These are phyloP conservation scores for Mucor piriformis DNA, from an alignment of 371 early-diverging fungal species.

Conservation along the genomic window DNA sequence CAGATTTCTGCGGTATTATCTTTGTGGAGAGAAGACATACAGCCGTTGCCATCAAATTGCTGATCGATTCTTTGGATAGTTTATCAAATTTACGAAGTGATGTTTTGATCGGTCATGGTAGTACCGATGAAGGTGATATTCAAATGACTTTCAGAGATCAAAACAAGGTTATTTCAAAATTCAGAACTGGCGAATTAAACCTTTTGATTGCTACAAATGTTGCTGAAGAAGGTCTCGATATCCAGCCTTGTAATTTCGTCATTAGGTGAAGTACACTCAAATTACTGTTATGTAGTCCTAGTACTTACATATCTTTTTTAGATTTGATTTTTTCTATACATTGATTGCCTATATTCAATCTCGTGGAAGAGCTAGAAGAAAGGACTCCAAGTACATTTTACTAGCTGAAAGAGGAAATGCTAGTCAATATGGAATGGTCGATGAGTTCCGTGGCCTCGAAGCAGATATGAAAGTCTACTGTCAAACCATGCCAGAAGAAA, in stretches of 20 bases:
- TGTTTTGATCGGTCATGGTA: constrained; percentile 75
- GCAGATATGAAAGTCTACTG: constrained; percentile 57
- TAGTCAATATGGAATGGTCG: constrained; percentile 37
- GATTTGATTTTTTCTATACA: constrained; percentile 80
- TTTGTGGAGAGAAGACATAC: constrained; percentile 80
- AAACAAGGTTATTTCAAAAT: constrained; percentile 65
- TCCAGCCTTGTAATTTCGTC: constrained; percentile 92
- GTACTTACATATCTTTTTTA: constrained; percentile 3
- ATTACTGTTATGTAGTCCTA: neutral
- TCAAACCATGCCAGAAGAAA: constrained; percentile 46
- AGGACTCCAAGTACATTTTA: constrained; percentile 75
- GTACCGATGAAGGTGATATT: constrained; percentile 46
- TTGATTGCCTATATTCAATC: constrained; percentile 88
- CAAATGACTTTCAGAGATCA: constrained; percentile 70
- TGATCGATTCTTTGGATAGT: constrained; percentile 47
- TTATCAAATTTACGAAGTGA: constrained; percentile 58
- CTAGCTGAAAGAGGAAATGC: constrained; percentile 64
- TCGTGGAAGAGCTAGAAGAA: constrained; percentile 89
- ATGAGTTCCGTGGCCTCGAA: constrained; percentile 54
- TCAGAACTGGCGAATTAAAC: constrained; percentile 72
- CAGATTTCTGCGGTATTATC: constrained; percentile 81
- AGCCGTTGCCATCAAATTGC: constrained; percentile 62
- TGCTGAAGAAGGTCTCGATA: constrained; percentile 97
- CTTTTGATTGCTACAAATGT: constrained; percentile 92
- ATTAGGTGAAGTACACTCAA: constrained; percentile 35